phyloP scores from a whole-genome alignment of 352 stramenopile genomes.

The Pythium vanterpoolii region DNA sequence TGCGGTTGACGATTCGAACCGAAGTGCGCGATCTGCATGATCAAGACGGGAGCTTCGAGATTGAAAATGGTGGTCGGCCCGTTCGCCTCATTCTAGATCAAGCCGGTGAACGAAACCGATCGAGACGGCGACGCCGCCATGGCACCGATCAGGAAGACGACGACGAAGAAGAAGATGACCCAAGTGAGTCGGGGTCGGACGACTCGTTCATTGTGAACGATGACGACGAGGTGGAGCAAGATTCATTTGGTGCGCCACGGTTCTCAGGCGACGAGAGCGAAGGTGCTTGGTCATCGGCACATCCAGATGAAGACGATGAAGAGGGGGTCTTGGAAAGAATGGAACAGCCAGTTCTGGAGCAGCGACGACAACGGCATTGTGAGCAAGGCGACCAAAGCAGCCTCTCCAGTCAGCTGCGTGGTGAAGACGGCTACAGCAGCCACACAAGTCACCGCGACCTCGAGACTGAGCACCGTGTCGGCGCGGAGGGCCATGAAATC shows the following conservation, averaged over 20 bases:
- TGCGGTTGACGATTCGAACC: conserved; percentile 54
- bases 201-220: conserved; percentile 71
- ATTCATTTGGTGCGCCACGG: conserved; percentile 25
- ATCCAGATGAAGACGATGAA: conserved; percentile 26
- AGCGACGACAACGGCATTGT: neutral
- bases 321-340: conserved; percentile 16
- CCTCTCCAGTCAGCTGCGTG: neutral
- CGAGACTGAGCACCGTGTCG: neutral
- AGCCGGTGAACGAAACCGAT: conserved; percentile 20
- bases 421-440: neutral
- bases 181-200: conserved; percentile 39
- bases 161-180: conserved; percentile 38
- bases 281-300: conserved; percentile 19
- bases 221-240: conserved; percentile 29
- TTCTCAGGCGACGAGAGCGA: conserved; percentile 15
- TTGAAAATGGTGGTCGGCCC: neutral
- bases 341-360: neutral
- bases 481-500: conserved; percentile 9
- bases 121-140: conserved; percentile 1
- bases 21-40: conserved; percentile 43
- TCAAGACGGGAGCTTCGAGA: conserved; percentile 25
- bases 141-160: conserved; percentile 33
- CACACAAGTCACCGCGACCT: too few relatives aligned
- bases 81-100: conserved; percentile 8
- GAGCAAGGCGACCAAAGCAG: neutral